Evolutionary conservation across 306 rosid species (phyloP).

Genomic region (Fragaria ananassa): DNA sequence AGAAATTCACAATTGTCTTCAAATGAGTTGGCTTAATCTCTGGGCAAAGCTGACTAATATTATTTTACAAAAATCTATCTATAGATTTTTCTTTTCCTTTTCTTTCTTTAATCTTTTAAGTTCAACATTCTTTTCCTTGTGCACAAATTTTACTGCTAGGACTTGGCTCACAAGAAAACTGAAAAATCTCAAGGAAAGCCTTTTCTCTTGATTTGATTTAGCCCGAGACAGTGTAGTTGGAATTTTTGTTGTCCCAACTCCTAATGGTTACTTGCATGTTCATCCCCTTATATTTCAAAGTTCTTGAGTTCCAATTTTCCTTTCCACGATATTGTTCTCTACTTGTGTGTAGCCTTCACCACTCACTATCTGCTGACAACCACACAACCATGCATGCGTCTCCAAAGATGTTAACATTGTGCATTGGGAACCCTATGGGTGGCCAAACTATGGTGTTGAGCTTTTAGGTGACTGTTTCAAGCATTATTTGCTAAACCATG

Average conservation of each 20-base stretch:
- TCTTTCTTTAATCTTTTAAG: neutral
- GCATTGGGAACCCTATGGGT: neutral
- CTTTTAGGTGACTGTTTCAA: neutral
- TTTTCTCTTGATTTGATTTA: neutral
- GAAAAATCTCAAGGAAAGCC: neutral
- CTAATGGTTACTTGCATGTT: neutral
- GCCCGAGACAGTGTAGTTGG: neutral
- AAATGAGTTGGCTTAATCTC: neutral
- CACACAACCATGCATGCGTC: neutral
- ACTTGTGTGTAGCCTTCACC: neutral
- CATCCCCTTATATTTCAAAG: neutral
- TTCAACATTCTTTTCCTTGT: slow-evolving; percentile 31
- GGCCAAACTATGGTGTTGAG: neutral
- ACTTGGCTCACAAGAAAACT: neutral
- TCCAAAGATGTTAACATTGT: slow-evolving; percentile 38
- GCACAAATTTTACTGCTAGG: slow-evolving; percentile 28
- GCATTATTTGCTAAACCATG: neutral
- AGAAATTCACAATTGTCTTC: neutral
- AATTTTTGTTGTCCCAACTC: neutral
- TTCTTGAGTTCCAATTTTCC: neutral
- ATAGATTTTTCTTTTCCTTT: neutral
- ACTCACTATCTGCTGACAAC: neutral
- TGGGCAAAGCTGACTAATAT: neutral
- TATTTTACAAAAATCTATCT: neutral
- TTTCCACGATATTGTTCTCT: neutral